Conservation (phyloP, 75 land plant genomes). For the Picea sitchensis region DNA sequence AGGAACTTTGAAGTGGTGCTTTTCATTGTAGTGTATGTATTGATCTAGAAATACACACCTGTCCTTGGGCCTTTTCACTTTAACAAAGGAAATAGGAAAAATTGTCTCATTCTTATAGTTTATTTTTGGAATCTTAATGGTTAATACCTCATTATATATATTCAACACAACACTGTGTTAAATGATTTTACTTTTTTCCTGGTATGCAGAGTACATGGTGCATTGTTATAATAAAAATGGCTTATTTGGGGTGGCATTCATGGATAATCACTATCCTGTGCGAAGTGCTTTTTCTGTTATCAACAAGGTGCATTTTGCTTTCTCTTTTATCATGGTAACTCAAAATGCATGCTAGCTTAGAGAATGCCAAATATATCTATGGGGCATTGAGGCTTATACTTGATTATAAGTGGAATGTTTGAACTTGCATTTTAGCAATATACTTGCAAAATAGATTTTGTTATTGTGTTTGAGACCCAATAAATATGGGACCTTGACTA, state of each 20-base stretch:
- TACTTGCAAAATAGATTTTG: background rate
- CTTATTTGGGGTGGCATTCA: constrained; percentile 75
- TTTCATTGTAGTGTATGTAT: too few species aligned
- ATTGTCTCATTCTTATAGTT: background rate
- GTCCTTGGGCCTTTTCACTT: too few species aligned
- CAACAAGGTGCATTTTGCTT: constrained; percentile 57
- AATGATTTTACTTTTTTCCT: background rate
- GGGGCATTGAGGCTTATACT: background rate
- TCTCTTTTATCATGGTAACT: background rate
- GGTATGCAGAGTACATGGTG: constrained; percentile 78
- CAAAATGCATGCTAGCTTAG: constrained; percentile 1
- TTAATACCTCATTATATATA: background rate
- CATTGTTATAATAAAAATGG: constrained; percentile 87
- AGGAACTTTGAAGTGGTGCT: too few species aligned
- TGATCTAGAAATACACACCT: too few species aligned
- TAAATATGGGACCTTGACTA: background rate
- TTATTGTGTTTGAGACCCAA: background rate
- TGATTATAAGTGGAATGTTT: background rate
- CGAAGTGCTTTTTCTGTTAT: constrained; percentile 92
- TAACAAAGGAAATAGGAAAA: too few species aligned
- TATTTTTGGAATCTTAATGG: background rate
- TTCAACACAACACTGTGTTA: background rate
- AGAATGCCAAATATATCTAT: background rate
- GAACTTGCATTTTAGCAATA: background rate
- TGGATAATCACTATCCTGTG: constrained; percentile 88